phyloP scores from a whole-genome alignment of 1,139 yeast species.

The Pneumocystis sp. region DNA sequence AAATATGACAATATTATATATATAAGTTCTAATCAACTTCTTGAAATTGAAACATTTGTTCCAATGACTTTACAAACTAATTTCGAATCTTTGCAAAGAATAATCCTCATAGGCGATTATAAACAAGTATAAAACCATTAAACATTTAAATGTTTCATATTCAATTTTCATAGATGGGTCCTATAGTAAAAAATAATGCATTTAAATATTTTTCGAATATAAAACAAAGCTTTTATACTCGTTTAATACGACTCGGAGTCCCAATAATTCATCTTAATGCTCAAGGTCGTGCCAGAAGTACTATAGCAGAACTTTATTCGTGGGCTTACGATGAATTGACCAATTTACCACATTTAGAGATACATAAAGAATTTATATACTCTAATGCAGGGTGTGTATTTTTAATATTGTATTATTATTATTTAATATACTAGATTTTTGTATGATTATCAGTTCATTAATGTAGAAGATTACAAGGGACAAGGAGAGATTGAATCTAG shows the following conservation, averaged over 20 bases:
- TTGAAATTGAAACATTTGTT: constrained; percentile 24
- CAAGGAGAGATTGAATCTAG: constrained; percentile 23
- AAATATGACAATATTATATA: constrained; percentile 23
- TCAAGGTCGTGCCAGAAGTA: constrained; percentile 20
- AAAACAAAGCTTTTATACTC: constrained; percentile 21
- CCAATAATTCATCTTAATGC: constrained; percentile 17
- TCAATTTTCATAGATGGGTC: constrained; percentile 13
- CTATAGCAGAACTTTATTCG: constrained; percentile 18
- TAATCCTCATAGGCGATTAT: constrained; percentile 27
- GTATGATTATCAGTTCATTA: constrained; percentile 28
- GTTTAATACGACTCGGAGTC: constrained; percentile 21
- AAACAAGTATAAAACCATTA: constrained; percentile 10
- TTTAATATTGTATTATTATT: background rate
- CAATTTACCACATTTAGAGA: background rate
- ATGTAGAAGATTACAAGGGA: constrained; percentile 24
- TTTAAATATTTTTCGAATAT: constrained; percentile 13
- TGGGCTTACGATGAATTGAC: constrained; percentile 17
- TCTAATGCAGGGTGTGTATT: background rate
- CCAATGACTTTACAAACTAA: constrained; percentile 18
- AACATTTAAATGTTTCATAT: background rate
- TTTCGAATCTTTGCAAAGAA: constrained; percentile 17
- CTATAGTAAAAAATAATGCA: constrained; percentile 16
- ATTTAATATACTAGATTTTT: constrained; percentile 32
- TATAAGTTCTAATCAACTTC: constrained; percentile 26
- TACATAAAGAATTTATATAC: background rate